Conservation (phyloP, 805 yeast species). For the Candida chauliodis region DNA sequence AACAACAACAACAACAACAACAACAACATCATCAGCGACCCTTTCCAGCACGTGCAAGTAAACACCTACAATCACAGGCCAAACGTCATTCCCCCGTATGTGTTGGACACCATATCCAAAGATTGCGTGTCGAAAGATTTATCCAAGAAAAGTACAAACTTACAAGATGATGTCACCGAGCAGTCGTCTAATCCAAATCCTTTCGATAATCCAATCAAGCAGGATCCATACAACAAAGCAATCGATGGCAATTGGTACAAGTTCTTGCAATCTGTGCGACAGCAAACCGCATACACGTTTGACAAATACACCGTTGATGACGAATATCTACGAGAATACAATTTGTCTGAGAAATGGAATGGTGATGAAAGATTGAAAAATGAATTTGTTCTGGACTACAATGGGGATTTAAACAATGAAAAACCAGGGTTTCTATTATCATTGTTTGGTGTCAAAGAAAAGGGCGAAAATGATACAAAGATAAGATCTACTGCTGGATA, state of each 20-base stretch:
- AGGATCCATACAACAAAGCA: conserved; percentile 35
- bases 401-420: neutral
- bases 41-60: conserved; percentile 25
- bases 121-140: conserved; percentile 32
- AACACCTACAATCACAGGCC: conserved; percentile 34
- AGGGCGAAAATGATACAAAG: conserved; percentile 25
- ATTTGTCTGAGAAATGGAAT: conserved; percentile 56
- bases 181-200: conserved; percentile 25
- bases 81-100: conserved; percentile 58
- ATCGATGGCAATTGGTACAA: conserved; percentile 50
- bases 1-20: too few species aligned
- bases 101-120: conserved; percentile 50
- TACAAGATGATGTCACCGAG: conserved; percentile 11
- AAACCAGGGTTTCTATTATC: conserved; percentile 5
- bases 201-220: conserved; percentile 7
- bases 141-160: conserved; percentile 17
- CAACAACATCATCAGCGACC: too few species aligned
- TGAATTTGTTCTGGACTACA: conserved; percentile 11
- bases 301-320: conserved; percentile 25
- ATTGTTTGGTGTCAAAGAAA: conserved; percentile 14
- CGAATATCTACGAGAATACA: conserved; percentile 33
- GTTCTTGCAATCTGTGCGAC: conserved; percentile 45
- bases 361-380: conserved; percentile 62
- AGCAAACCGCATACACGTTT: conserved; percentile 37
- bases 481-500: conserved; percentile 58